Conservation (phyloP, 768 basidiomycete genomes). For the Botryobasidium botryosum region DNA sequence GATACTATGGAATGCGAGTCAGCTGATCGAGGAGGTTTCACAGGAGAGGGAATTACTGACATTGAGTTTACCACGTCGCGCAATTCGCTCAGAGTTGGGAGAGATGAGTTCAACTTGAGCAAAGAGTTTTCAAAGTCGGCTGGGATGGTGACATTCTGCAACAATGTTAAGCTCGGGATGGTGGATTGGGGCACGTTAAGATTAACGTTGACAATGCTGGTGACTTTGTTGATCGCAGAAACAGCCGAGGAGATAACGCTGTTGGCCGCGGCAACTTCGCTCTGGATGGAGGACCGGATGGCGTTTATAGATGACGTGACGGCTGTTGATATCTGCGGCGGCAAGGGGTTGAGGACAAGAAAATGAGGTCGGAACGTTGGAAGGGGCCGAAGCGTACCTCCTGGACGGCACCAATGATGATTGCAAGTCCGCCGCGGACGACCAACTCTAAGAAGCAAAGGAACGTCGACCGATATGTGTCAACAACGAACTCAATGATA, state of each 20-base stretch:
- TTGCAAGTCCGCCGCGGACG: conserved; percentile 58
- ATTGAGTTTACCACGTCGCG: conserved; percentile 47
- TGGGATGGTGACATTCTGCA: conserved; percentile 70
- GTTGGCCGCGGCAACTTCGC: conserved; percentile 50
- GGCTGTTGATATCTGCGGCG: conserved; percentile 47
- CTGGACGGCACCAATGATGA: conserved; percentile 69
- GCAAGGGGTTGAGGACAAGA: not conserved
- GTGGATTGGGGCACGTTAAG: conserved; percentile 45
- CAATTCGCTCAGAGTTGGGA: conserved; percentile 65
- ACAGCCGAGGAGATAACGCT: conserved; percentile 45
- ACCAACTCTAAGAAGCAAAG: conserved; percentile 87
- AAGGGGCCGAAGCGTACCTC: conserved; percentile 41
- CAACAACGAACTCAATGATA: conserved; percentile 81
- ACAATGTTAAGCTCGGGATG: conserved; percentile 52
- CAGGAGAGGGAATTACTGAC: conserved; percentile 33
- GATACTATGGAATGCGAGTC: not conserved
- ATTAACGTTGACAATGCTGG: conserved; percentile 38
- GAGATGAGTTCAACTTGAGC: conserved; percentile 54
- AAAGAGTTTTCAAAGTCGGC: conserved; percentile 57
- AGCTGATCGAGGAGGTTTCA: not conserved
- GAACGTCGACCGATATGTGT: conserved; percentile 82
- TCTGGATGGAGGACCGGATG: conserved; percentile 57
- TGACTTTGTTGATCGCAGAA: conserved; percentile 57
- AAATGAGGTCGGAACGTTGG: not conserved
- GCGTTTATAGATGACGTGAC: conserved; percentile 39